Percentiles rank a stretch among this genome's conserved stretches.
Evolutionary conservation across 2,329 filamentous ascomycete genomes (phyloP).

Genomic region (Chaetothyriales sp.): DNA sequence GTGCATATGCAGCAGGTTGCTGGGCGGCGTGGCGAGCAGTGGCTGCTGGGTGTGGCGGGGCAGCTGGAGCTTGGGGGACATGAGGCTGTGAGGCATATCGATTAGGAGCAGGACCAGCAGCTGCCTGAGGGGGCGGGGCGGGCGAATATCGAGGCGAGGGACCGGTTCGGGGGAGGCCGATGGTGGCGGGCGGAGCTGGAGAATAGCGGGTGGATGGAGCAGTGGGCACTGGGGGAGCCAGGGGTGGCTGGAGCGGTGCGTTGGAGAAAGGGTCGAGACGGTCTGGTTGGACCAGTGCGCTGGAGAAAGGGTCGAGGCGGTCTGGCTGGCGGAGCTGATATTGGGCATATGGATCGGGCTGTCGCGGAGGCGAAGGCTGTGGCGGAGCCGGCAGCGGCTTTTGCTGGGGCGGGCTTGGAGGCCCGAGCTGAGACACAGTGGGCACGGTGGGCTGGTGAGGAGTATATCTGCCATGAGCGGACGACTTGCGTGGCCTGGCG

Average conservation of each 20-base stretch:
- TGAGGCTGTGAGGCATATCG: conserved; percentile 18
- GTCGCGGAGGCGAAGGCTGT: conserved; percentile 8
- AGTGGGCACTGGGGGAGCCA: conserved; percentile 23
- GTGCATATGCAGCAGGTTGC: conserved; percentile 20
- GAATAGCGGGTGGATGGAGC: conserved; percentile 30
- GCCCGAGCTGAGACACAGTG: not conserved
- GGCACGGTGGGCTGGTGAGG: conserved; percentile 19
- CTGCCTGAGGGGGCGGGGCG: conserved; percentile 26
- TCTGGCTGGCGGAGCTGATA: conserved; percentile 23
- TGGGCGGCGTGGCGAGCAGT: conserved; percentile 29
- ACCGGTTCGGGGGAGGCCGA: conserved; percentile 24
- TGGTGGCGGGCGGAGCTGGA: conserved; percentile 29
- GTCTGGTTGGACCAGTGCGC: conserved; percentile 15
- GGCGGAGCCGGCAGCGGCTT: conserved; percentile 16
- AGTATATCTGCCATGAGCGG: conserved; percentile 26
- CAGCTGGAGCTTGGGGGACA: conserved; percentile 15
- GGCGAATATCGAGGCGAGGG: conserved; percentile 32
- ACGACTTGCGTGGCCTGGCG: conserved; percentile 46
- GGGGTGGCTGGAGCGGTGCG: conserved; percentile 16
- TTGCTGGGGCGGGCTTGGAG: conserved; percentile 11
- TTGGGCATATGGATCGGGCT: conserved; percentile 18
- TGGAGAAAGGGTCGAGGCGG: conserved; percentile 23
- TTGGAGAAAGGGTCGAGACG: conserved; percentile 23
- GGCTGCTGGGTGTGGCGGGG: conserved; percentile 16
- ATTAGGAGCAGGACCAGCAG: conserved; percentile 5